Evolutionary conservation across 371 early-diverging fungal species (phyloP), one percentile per base, ranked within the genome.

Genomic region (Rhizopus arrhizus): DNA sequence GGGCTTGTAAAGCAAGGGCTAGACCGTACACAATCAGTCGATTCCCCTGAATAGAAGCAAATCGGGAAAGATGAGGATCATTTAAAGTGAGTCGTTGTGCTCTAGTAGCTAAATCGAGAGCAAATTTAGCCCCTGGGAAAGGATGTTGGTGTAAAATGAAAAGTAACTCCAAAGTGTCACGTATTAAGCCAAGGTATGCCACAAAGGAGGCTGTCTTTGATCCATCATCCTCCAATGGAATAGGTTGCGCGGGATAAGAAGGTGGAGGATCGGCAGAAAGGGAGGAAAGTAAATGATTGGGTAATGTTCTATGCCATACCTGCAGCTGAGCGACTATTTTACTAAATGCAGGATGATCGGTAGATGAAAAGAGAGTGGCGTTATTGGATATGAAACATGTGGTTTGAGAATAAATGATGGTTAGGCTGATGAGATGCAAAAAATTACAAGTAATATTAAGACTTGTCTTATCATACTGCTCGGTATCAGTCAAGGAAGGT

Each of bases 381-480:
- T 53, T 38, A 7, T 61, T 57, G 11, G 64, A 59, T 13, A 68
- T 64, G 4, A 59, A 59, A 5, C 43, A 55, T 2, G 59, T 40
- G 12, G 52, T 55, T 13, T 49, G 64, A 6, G 68, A 64, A 57
- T 46, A 68, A 1, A 68, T 8, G 0, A 48, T 11, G 1, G 57
- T 31, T 4, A 64, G 36, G 11, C 53, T 48, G 38, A 56, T 49
- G n/a, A 68, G 22, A 28, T 68, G 61, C 13, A 60, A 48, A 9
- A 68, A 38, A 31, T 64, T 63, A 42, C 61, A 64, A 13, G 51
- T 53, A 6, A 43, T 68, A 22, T 57, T 50, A 0, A 61, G n/a
- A 10, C 64, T 64, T 8, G 31, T 42, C 13, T 56, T 59, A 31
- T 68, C 59, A 28, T 68, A 68, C 7, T 59, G 68, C 41, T 68